These are phyloP conservation scores for Conoideocrella luteorostrata DNA, from an alignment of 2,329 filamentous ascomycete genomes.

Conservation along the genomic window DNA sequence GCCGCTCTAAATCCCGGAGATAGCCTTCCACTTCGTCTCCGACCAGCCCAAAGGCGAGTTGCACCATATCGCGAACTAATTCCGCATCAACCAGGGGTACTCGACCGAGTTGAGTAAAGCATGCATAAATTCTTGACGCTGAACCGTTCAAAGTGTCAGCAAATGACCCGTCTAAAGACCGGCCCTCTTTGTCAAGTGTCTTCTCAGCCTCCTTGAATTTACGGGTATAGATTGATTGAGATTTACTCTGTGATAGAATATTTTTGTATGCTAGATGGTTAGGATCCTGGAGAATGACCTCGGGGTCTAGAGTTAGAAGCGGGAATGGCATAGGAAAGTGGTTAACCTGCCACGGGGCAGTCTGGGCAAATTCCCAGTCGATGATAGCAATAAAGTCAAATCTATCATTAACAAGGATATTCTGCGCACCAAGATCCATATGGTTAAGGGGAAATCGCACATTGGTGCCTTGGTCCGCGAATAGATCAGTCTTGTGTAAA, in stretches of 20 bases:
- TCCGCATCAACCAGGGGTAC: constrained; percentile 4
- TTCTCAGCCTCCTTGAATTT: constrained; percentile 13
- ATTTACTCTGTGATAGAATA: constrained; percentile 13
- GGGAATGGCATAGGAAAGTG: constrained; percentile 25
- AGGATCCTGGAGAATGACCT: constrained; percentile 13
- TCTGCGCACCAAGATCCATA: constrained; percentile 27
- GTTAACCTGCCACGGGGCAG: constrained; percentile 21
- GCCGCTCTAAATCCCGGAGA: too few species aligned
- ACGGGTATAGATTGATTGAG: too few species aligned
- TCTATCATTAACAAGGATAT: constrained; percentile 24
- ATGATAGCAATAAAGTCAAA: constrained; percentile 25
- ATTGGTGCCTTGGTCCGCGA: constrained; percentile 9
- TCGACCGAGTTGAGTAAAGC: constrained; percentile 8
- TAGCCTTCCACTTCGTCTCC: too few species aligned
- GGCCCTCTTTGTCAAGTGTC: constrained; percentile 4
- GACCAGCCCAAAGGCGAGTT: constrained; percentile 10
- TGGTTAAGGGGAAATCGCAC: constrained; percentile 20
- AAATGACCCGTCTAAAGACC: background rate
- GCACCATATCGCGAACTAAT: constrained; percentile 8
- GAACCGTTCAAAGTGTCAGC: constrained; percentile 13
- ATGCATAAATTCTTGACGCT: constrained; percentile 14
- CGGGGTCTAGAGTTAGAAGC: constrained; percentile 8
- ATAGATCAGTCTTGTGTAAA: constrained; percentile 12
- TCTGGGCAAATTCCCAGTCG: constrained; percentile 27
- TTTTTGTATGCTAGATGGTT: constrained; percentile 13